phyloP scores from a whole-genome alignment of 2,329 filamentous ascomycete genomes.

The Alternaria burnsii region DNA sequence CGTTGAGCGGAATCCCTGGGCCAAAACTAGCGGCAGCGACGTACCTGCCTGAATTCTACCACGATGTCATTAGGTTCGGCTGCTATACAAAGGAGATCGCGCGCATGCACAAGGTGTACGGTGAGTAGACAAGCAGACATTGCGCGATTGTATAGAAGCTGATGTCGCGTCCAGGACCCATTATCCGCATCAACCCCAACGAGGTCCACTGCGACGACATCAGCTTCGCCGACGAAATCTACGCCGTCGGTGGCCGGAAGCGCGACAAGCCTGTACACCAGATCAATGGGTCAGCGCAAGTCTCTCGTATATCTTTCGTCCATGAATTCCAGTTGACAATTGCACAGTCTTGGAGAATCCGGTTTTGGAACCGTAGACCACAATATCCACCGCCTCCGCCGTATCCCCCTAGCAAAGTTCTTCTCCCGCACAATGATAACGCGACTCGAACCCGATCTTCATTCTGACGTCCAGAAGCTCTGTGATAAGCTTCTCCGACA shows the following conservation, averaged over 20 bases:
- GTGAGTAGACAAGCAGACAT: constrained; percentile 17
- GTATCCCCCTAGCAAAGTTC: constrained; percentile 46
- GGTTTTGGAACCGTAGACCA: constrained; percentile 38
- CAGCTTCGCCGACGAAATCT: constrained; percentile 41
- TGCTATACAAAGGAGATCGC: constrained; percentile 46
- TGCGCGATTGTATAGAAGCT: neutral
- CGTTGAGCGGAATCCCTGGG: constrained; percentile 43
- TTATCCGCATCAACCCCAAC: constrained; percentile 46
- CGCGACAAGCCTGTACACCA: constrained; percentile 38
- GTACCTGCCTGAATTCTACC: constrained; percentile 48
- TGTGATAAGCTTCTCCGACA: constrained; percentile 37
- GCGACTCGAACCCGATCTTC: constrained; percentile 34
- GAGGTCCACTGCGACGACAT: constrained; percentile 46
- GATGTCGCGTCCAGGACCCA: constrained; percentile 32
- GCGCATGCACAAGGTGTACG: constrained; percentile 50
- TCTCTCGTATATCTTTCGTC: neutral
- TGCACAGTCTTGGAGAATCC: constrained; percentile 26
- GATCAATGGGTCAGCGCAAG: constrained; percentile 38
- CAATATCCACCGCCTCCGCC: constrained; percentile 44
- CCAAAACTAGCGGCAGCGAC: constrained; percentile 48
- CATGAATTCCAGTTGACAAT: neutral
- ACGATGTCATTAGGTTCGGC: constrained; percentile 45
- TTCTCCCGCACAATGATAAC: constrained; percentile 45
- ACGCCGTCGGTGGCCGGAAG: constrained; percentile 36
- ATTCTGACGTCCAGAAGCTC: constrained; percentile 29